A percentile compares a stretch with the other conserved stretches of the same genome.
Evolutionary conservation across 805 yeast species (phyloP).

Genomic region (Kurtzmaniella cleridarum): DNA sequence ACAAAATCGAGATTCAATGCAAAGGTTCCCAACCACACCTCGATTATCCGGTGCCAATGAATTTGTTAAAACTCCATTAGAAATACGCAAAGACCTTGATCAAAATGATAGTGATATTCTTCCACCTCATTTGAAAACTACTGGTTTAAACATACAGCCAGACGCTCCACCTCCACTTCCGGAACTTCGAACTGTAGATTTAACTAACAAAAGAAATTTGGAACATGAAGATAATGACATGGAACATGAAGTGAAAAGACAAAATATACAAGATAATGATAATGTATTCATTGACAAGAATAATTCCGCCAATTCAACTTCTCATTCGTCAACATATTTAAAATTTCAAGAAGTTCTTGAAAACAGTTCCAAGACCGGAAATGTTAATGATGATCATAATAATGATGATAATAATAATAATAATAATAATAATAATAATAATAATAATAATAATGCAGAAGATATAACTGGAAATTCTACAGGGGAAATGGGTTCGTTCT

Average conservation of each 20-base stretch:
- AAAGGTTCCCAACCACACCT: conserved; percentile 45
- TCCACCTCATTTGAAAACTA: conserved; percentile 19
- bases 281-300: conserved; percentile 30
- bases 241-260: conserved; percentile 4
- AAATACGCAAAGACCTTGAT: conserved; percentile 14
- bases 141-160: conserved; percentile 2
- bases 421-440: neutral
- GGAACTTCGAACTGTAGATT: conserved; percentile 16
- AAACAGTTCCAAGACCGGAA: neutral
- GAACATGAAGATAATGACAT: conserved; percentile 1
- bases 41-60: conserved; percentile 25
- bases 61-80: conserved; percentile 21
- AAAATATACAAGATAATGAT: conserved; percentile 17
- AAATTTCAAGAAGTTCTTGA: conserved; percentile 25
- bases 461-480: conserved; percentile 12
- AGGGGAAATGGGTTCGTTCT: conserved; percentile 14
- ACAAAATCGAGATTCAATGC: conserved; percentile 14
- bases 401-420: neutral
- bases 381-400: neutral
- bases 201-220: conserved; percentile 7
- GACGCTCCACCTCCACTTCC: conserved; percentile 10
- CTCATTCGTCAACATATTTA: conserved; percentile 22
- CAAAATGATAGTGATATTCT: conserved; percentile 26
- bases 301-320: conserved; percentile 13
- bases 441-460: neutral